Evolutionary conservation across 495 filamentous ascomycete species (phyloP), one percentile per base, ranked within the genome.

Genomic region (Penicillium subrubescens): DNA sequence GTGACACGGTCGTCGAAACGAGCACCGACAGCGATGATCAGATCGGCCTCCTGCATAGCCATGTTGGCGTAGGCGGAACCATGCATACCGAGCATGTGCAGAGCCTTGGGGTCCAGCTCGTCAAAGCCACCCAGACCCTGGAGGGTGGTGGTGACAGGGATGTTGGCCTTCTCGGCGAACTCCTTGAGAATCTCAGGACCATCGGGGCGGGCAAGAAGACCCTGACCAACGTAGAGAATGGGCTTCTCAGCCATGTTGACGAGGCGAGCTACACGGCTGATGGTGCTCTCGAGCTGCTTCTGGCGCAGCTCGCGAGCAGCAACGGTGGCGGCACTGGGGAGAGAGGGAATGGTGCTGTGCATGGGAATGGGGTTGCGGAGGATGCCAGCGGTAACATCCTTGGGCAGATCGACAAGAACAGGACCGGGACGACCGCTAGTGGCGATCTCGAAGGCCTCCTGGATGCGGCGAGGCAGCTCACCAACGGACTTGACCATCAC

Each of bases 31-130:
- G 85, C 86, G 53, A 89, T 82, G 68, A 89, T 81, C 39, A 88
- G 73, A 62, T 89, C 87, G 48, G 87, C 84, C 70, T 88, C 84
- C 70, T 89, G 87, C 71, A 89, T 88, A 34, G 87, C 82, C 76
- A 87, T 79, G 78, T 89, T 88, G 68, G 87, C 87, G 64, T 85
- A 88, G 6, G 86, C 83, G 1, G 87, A 87, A 21, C 87, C 87
- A 74, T 89, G 85, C 84, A 87, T 89, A 60, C 87, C 87, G 1
- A 88, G 78, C 86, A 89, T 88, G 68, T 88, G 85, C 35, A 88
- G 77, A 55, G 86, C 79, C 74, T 85, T 84, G 19, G 82, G 78
- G 67, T 87, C 79, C 25, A 85, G 70, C 71, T 89, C 87, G 61
- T 88, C 86, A 54, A 83, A 88, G 35, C 75, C 83, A 55, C 87